Conservation (phyloP, 257 asterid species). For the Capsicum rhomboideum region DNA sequence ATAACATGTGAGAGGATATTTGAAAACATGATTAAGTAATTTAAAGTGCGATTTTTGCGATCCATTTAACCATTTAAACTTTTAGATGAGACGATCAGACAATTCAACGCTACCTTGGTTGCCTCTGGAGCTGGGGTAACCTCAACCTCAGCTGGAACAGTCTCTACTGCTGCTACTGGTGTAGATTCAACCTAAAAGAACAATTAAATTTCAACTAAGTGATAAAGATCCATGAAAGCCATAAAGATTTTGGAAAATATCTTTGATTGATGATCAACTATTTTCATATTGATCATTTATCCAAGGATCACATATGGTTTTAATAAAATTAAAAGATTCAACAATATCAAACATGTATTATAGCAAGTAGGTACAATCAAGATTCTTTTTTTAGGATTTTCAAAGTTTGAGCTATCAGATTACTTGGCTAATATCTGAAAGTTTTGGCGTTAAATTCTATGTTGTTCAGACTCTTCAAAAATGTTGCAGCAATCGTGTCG, state of each 20-base stretch:
- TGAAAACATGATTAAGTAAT: background rate
- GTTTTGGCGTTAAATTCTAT: background rate
- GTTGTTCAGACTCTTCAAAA: background rate
- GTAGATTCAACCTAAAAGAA: slow-evolving; percentile 1
- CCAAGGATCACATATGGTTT: background rate
- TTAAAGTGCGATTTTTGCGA: background rate
- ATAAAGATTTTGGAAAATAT: background rate
- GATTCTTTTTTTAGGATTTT: background rate
- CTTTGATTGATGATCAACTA: background rate
- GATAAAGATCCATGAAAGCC: background rate
- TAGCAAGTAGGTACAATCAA: background rate
- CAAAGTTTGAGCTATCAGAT: background rate
- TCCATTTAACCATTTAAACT: background rate
- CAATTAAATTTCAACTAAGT: background rate
- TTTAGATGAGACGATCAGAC: background rate
- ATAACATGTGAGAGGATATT: background rate
- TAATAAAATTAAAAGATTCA: background rate
- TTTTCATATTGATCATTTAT: background rate
- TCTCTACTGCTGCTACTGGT: slow-evolving; percentile 7
- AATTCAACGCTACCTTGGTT: background rate
- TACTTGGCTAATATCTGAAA: background rate
- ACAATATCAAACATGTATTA: background rate
- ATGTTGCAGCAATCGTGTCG: background rate
- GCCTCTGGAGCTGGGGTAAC: background rate
- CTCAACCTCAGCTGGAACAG: background rate